Conservation (phyloP, 2,329 filamentous ascomycete species). For the Dendrostoma leiphaemia region DNA sequence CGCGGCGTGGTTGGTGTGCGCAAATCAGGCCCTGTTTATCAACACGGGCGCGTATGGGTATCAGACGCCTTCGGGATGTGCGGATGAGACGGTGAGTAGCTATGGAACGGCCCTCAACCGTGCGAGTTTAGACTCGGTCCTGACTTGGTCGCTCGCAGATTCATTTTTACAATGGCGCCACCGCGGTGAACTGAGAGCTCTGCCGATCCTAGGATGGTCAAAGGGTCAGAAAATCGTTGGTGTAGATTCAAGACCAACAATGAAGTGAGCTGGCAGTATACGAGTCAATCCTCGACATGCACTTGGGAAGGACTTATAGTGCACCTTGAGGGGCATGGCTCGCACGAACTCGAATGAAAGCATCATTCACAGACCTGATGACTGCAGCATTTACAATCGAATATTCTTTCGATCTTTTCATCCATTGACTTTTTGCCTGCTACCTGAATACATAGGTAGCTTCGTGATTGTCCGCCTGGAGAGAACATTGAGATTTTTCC, state of each 20-base stretch:
- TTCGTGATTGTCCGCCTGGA: background rate
- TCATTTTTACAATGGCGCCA: conserved; percentile 38
- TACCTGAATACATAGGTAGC: background rate
- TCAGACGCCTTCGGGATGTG: conserved; percentile 55
- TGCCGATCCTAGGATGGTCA: background rate
- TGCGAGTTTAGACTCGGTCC: too few species aligned
- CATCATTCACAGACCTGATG: background rate
- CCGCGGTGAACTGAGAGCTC: conserved; percentile 10
- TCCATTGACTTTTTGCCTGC: background rate
- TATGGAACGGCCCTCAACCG: too few species aligned
- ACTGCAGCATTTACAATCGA: background rate
- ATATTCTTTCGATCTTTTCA: background rate
- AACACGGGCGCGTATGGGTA: conserved; percentile 60
- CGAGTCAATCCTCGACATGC: too few species aligned
- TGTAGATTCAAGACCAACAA: too few species aligned
- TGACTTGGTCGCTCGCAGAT: conserved; percentile 29
- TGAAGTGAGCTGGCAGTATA: too few species aligned
- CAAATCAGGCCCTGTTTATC: conserved; percentile 49
- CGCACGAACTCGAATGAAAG: too few species aligned
- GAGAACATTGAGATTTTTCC: background rate
- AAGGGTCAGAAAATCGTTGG: too few species aligned
- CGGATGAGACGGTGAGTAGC: conserved; percentile 54
- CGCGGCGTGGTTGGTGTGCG: conserved; percentile 59
- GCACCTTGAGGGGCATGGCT: too few species aligned
- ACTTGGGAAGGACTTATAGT: too few species aligned